Percentiles rank a stretch among this genome's conserved stretches.
These are phyloP conservation scores for Obelidium mucronatum DNA, from an alignment of 192 early-diverging fungal genomes.

Conservation along the genomic window DNA sequence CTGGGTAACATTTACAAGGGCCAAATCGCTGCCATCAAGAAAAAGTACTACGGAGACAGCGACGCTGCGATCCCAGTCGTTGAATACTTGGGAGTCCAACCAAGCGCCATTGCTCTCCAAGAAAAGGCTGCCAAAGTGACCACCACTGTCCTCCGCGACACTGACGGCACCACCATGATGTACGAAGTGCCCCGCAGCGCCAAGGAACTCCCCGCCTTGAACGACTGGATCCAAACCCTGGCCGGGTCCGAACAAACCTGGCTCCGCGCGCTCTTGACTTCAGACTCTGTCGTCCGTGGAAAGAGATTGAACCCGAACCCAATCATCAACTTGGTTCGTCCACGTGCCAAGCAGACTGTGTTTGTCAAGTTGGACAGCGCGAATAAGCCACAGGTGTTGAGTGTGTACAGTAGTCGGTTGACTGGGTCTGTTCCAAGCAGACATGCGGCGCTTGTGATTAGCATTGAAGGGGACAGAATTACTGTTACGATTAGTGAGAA, in stretches of 20 bases:
- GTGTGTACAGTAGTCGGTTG: slow-evolving; percentile 49
- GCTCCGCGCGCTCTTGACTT: slow-evolving; percentile 84
- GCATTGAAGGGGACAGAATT: slow-evolving; percentile 49
- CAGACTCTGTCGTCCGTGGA: slow-evolving; percentile 81
- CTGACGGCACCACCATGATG: slow-evolving; percentile 55
- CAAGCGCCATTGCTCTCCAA: slow-evolving; percentile 38
- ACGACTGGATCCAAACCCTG: slow-evolving; percentile 76
- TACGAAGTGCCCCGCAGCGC: slow-evolving; percentile 64
- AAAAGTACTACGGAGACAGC: slow-evolving; percentile 70
- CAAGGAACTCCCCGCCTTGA: slow-evolving; percentile 59
- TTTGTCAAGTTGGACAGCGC: slow-evolving; percentile 54
- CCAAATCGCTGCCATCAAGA: slow-evolving; percentile 78
- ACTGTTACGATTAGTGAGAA: slow-evolving; percentile 73
- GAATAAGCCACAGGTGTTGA: slow-evolving; percentile 48
- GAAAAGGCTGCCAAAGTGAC: slow-evolving; percentile 50
- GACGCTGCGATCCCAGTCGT: slow-evolving; percentile 74
- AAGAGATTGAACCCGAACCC: slow-evolving; percentile 57
- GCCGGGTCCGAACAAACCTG: slow-evolving; percentile 78
- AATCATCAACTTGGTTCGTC: slow-evolving; percentile 47
- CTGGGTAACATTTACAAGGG: slow-evolving; percentile 83
- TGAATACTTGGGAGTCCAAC: slow-evolving; percentile 74
- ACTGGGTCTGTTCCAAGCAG: slow-evolving; percentile 50
- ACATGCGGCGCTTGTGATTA: slow-evolving; percentile 54
- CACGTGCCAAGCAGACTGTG: slow-evolving; percentile 53
- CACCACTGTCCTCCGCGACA: slow-evolving; percentile 48